Base-by-base conservation (phyloP, 139 green algal genomes). In the Coelastrella sp. region DNA sequence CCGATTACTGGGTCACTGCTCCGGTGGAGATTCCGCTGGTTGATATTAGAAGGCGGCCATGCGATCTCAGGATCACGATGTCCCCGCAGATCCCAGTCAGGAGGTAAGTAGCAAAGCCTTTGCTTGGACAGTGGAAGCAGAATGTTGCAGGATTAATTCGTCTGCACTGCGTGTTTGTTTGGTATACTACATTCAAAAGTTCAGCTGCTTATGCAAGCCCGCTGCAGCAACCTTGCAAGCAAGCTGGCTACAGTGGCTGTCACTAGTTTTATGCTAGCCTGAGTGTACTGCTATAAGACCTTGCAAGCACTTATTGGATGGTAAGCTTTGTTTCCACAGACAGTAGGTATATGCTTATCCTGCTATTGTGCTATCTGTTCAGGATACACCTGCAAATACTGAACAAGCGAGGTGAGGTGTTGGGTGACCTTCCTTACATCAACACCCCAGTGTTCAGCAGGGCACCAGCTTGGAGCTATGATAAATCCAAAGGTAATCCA, bases 61-160 rank as follows among this genome's bases (percentile, higher is more conserved):
- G 73, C 48, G 73, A 81, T 34, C 15, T 81, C 30, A 27, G 73
- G 2, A 35, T 81, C 3, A 67, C 73, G 8, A 23, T 81, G 19
- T 45, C 73, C 2, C 73, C 73, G 9, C 73, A 81, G 50, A 32
- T 81, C 48, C 73, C 73, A 25, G 48, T 81, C 11, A 66, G 27
- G 6, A 67, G 50, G 73, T 81, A 57, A 48, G 73, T 13, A 57
- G 45, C 11, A 13, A 23, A 13, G 45, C 15, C 45, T n/a, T n/a
- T n/a, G n/a, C n/a, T n/a, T n/a, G n/a, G n/a, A n/a, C n/a, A n/a
- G n/a, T n/a, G n/a, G n/a, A n/a, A n/a, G n/a, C n/a, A n/a, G n/a
- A n/a, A n/a, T n/a, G n/a, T n/a, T n/a, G n/a, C n/a, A n/a, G n/a
- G n/a, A n/a, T n/a, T n/a, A n/a, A n/a, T n/a, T n/a, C n/a, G n/a